phyloP scores from a whole-genome alignment of 148 eudicot species.

The Drosera capensis region DNA sequence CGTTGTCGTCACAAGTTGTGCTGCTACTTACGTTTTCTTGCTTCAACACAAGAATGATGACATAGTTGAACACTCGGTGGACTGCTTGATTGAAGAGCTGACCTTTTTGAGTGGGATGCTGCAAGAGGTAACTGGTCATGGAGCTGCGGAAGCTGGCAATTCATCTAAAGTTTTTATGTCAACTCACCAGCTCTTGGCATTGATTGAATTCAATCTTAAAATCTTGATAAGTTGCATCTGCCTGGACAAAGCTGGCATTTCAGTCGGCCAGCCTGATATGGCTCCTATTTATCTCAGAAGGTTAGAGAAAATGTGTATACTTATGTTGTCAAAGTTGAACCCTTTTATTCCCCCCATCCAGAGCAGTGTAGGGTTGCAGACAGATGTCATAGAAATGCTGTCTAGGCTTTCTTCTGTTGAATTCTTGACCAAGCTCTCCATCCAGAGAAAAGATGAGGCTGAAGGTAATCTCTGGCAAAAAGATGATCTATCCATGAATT shows the following conservation, averaged over 20 bases:
- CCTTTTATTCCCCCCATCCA: slow-evolving; percentile 32
- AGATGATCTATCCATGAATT: slow-evolving; percentile 10
- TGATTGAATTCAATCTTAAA: slow-evolving; percentile 72
- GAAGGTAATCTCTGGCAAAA: slow-evolving; percentile 12
- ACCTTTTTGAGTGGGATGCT: slow-evolving; percentile 36
- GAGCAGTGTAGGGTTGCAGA: slow-evolving; percentile 47
- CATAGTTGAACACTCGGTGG: slow-evolving; percentile 57
- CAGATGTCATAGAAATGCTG: slow-evolving; percentile 43
- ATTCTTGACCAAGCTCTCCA: slow-evolving; percentile 44
- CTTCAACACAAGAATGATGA: slow-evolving; percentile 75
- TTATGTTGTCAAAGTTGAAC: slow-evolving; percentile 31
- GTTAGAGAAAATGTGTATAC: slow-evolving; percentile 40
- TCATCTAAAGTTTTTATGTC: slow-evolving; percentile 21
- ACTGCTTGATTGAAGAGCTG: slow-evolving; percentile 51
- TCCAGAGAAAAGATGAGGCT: slow-evolving; percentile 11
- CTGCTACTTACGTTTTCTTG: slow-evolving; percentile 83
- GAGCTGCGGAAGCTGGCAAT: slow-evolving; percentile 7
- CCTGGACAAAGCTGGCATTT: slow-evolving; percentile 27
- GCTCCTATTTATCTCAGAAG: slow-evolving; percentile 39
- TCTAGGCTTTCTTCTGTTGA: slow-evolving; percentile 43
- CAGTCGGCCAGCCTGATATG: slow-evolving; percentile 33
- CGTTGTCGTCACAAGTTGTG: slow-evolving; percentile 70
- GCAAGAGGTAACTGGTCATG: slow-evolving; percentile 10
- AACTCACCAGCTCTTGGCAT: slow-evolving; percentile 45
- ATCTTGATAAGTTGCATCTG: slow-evolving; percentile 59